Base-by-base conservation (phyloP, 768 basidiomycete species). In the Russula earlei region DNA sequence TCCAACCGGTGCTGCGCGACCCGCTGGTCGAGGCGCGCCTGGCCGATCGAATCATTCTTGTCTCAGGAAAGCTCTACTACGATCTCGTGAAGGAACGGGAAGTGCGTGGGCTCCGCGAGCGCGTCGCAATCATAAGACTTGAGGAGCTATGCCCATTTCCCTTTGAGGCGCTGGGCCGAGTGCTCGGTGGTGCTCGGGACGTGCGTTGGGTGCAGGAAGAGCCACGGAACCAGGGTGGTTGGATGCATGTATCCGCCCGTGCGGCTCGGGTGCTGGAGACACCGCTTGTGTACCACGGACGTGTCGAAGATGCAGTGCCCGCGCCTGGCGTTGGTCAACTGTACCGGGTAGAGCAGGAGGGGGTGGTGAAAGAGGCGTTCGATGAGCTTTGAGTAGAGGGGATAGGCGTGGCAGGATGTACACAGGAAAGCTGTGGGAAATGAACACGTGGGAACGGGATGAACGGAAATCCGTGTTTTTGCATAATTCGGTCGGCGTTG, bases 61-160 rank as follows among this genome's bases (percentile, higher is more conserved):
- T 91, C 47, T 78, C 83, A 0, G 92, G 92, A 12, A 95, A 95
- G 71, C 68, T 91, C 1, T 95, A 90, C 71, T 94, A 94, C 69
- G 90, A 93, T 20, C 80, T 95, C 14, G 70, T 78, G 59, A 88
- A 85, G 60, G 81, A 85, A 54, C 81, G 90, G 7, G 70, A 79
- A 34, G 68, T 74, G 17, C 67, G 71, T 0, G 71, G 71, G 1
- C 66, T 84, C 7, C 70, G 75, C 15, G 72, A 75, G 43, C 64
- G 68, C 0, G 78, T 91, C 1, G 85, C 85, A 0, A 72, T 94
- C 52, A 69, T 91, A 29, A 80, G 88, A n/a, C 64, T 91, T 41
- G 90, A 95, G 65, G 92, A 94, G 66, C 74, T 95, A 2, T 80
- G 83, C 7, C 93, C 92, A 0, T 95, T 96, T 80, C 92, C 93